Evolutionary conservation across 441 rosid species (phyloP).

Genomic region (Adansonia madagascariensis): DNA sequence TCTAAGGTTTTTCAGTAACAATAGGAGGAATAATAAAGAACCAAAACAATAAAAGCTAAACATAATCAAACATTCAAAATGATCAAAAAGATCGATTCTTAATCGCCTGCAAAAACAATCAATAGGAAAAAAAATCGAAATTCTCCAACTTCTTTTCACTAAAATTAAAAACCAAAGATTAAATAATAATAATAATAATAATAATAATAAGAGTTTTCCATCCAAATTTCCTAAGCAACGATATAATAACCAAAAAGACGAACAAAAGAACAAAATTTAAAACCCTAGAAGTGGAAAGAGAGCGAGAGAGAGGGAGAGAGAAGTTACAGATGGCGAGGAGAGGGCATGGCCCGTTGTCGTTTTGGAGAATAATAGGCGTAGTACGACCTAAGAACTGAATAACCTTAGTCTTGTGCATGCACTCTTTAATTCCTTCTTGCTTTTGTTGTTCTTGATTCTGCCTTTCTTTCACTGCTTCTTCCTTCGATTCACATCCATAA

Average conservation of each 20-base stretch:
- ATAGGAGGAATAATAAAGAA: not conserved
- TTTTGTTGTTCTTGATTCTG: constrained; percentile 38
- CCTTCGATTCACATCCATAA: constrained; percentile 25
- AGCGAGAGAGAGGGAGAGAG: constrained; percentile 22
- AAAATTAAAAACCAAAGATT: not conserved
- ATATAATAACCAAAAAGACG: not conserved
- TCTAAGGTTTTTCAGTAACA: not conserved
- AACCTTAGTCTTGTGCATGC: constrained; percentile 74
- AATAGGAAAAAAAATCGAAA: not conserved
- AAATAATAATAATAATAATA: not conserved
- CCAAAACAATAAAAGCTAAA: not conserved
- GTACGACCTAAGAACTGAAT: constrained; percentile 81
- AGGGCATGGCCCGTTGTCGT: constrained; percentile 99
- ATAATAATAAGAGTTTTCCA: not conserved
- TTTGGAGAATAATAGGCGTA: constrained; percentile 90
- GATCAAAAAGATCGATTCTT: not conserved
- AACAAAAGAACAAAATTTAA: not conserved
- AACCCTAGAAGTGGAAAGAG: constrained; percentile 32
- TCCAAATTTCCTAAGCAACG: not conserved
- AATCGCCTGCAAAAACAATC: not conserved
- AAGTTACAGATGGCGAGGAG: constrained; percentile 84
- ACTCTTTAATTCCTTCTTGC: constrained; percentile 46
- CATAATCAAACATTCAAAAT: constrained; percentile 3
- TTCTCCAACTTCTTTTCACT: not conserved
- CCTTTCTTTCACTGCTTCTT: constrained; percentile 32